Base-by-base conservation (phyloP, 495 filamentous ascomycete genomes). In the Parmelia sp. region DNA sequence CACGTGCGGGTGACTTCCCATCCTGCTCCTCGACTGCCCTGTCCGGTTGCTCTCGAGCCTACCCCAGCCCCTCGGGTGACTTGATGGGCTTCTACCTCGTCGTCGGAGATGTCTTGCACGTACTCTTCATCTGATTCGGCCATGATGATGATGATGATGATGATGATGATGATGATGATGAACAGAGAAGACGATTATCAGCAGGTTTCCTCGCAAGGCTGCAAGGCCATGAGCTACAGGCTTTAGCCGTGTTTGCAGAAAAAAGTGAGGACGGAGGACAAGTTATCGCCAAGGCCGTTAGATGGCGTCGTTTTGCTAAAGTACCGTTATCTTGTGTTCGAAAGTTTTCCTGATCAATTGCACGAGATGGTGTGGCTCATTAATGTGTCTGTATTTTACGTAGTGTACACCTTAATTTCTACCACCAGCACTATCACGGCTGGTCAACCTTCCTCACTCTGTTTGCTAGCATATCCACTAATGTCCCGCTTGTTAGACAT, bases 101-200 rank as follows among this genome's bases (percentile, higher is more conserved):
- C 92, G 68, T 91, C 91, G 9, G 90, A 91, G 61, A 82, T 77
- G 60, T 86, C 84, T 60, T 84, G 87, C 66, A 92, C 82, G 72
- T 91, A 96, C 67, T 96, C 92, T 68, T 87, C 89, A 71, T 97
- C 87, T 63, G 88, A 93, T 23, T 89, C 89, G 12, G 88, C 82
- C 10, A 92, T 78, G 45, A 86, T 89, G n/a, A 88, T 36, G 35
- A 36, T 10, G 35, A 36, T 4, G 35, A 36, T n/a, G 35, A 36
- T 4, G 35, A 36, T 4, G 35, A 5, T 4, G 35, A 36, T 36
- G 35, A 5, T 4, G 35, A 36, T 36, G 10, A n/a, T 82, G 14
- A 89, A 74, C 1, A 44, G 29, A 27, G 25, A 25, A 17, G 29
- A n/a, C 17, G 15, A 42, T 51, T 27, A 39, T 61, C 11, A 23